Percentiles rank a stretch among this genome's conserved stretches.
Conservation (phyloP, 2,329 filamentous ascomycete species). For the Trichoderma sp. region DNA sequence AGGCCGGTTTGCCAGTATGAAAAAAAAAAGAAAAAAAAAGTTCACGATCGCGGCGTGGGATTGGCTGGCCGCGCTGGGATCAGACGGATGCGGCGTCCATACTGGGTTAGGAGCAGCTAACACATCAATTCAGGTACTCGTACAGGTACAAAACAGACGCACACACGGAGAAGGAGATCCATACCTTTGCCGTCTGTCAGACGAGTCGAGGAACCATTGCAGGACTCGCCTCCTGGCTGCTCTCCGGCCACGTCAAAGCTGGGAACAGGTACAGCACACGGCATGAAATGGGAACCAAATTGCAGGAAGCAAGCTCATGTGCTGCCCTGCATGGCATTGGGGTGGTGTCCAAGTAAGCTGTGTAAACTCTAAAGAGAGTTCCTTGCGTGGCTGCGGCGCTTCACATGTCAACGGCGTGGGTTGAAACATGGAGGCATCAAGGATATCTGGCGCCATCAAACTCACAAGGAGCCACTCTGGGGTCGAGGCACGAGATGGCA, state of each 20-base stretch:
- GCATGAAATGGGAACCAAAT: conserved; percentile 18
- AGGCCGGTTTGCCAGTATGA: background rate
- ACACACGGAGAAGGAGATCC: background rate
- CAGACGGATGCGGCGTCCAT: conserved; percentile 18
- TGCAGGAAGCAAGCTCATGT: conserved; percentile 21
- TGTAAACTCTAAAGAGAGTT: conserved; percentile 1
- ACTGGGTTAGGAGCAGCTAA: conserved; percentile 6
- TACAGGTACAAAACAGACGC: background rate
- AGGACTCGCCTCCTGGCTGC: background rate
- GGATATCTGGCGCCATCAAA: background rate
- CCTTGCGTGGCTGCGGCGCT: background rate
- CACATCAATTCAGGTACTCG: background rate
- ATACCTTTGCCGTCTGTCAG: conserved; percentile 10
- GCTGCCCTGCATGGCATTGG: background rate
- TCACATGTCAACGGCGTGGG: background rate
- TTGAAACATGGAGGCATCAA: background rate
- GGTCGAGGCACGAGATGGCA: too few species aligned
- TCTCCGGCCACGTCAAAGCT: background rate
- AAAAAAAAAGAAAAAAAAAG: background rate
- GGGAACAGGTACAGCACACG: background rate
- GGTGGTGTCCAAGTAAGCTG: background rate
- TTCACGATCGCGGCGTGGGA: background rate
- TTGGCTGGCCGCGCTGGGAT: background rate
- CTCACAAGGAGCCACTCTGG: background rate
- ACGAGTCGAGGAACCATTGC: conserved; percentile 17